A percentile compares a stretch with the other conserved stretches of the same genome.
phyloP scores from a whole-genome alignment of 2,329 filamentous ascomycete genomes.

The Pseudocercospora musae region DNA sequence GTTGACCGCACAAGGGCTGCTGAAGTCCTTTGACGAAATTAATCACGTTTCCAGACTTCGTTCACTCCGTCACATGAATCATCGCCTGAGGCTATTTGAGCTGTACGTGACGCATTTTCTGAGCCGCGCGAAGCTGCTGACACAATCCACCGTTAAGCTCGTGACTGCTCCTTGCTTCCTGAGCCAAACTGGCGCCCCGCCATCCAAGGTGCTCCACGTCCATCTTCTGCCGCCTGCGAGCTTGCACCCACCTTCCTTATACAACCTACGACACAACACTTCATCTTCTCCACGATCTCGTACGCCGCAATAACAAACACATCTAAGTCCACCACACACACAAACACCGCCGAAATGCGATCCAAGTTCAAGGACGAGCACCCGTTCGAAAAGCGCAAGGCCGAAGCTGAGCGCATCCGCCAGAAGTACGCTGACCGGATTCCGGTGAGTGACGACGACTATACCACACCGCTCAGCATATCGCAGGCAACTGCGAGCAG shows the following conservation, averaged over 20 bases:
- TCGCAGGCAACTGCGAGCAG: neutral
- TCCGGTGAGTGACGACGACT: conserved; percentile 64
- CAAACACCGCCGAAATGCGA: conserved; percentile 66
- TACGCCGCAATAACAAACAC: conserved; percentile 7
- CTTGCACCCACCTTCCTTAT: neutral
- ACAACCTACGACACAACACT: conserved; percentile 19
- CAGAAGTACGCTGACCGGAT: conserved; percentile 99
- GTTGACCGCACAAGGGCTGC: neutral
- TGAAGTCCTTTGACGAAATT: conserved; percentile 1
- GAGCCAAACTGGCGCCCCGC: neutral
- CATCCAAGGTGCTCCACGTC: conserved; percentile 1
- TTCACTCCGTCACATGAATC: neutral
- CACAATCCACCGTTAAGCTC: neutral
- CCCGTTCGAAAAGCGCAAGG: conserved; percentile 99
- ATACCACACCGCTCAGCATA: neutral
- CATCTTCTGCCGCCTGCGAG: neutral
- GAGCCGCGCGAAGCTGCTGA: neutral
- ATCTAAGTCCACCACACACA: conserved; percentile 3
- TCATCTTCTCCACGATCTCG: neutral
- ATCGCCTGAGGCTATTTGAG: neutral
- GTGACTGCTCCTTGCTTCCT: neutral
- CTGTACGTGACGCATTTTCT: neutral
- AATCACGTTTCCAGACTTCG: neutral
- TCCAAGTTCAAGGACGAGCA: conserved; percentile 99
- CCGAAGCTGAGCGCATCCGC: conserved; percentile 97